A percentile compares a stretch with the other conserved stretches of the same genome.
phyloP scores from a whole-genome alignment of 1,284 basidiomycete species.

The Malassezia yamatoensis region DNA sequence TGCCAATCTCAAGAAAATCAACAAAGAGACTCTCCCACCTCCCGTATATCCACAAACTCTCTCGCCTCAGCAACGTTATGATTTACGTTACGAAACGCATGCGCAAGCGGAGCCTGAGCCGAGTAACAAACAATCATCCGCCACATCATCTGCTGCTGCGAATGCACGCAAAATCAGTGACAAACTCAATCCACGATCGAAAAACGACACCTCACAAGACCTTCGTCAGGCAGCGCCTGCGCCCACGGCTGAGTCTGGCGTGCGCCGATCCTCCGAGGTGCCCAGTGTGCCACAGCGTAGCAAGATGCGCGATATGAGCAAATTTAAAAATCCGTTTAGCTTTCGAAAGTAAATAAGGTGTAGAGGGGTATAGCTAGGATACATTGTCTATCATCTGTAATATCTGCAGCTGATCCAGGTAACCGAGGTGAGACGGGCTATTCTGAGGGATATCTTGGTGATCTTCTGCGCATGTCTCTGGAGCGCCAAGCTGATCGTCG shows the following conservation, averaged over 20 bases:
- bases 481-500: slow-evolving; percentile 8
- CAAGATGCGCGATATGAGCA: neutral
- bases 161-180: neutral
- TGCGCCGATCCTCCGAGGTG: neutral
- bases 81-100: slow-evolving; percentile 11
- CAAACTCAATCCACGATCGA: neutral
- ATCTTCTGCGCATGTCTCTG: neutral
- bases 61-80: slow-evolving; percentile 14
- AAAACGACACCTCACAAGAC: neutral
- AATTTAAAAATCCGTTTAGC: slow-evolving; percentile 20
- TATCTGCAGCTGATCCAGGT: slow-evolving; percentile 4
- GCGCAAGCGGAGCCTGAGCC: neutral
- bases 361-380: slow-evolving; percentile 3
- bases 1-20: neutral
- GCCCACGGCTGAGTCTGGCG: neutral
- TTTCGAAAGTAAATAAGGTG: slow-evolving; percentile 24
- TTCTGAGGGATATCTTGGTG: neutral
- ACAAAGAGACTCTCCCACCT: slow-evolving; percentile 14
- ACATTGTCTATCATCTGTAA: neutral
- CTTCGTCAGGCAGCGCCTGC: neutral
- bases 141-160: neutral
- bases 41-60: slow-evolving; percentile 12
- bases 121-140: neutral
- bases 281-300: neutral
- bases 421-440: slow-evolving; percentile 1